These are phyloP conservation scores for Yarrowia keelungensis DNA, from an alignment of 805 yeast species.

Conservation along the genomic window DNA sequence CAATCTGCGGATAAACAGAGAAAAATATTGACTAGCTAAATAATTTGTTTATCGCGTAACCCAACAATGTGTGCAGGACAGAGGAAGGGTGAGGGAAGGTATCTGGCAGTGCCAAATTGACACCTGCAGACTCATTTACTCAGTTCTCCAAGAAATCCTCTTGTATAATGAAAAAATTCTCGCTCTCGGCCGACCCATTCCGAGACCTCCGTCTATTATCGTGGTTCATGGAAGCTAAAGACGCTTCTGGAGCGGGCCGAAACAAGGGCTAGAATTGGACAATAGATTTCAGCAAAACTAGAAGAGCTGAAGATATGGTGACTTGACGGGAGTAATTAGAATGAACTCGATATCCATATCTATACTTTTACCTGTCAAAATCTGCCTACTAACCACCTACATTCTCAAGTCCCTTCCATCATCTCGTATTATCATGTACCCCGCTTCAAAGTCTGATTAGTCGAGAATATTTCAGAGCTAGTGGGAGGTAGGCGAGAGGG, in stretches of 20 bases:
- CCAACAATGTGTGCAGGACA: too few relatives aligned
- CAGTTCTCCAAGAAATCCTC: too few relatives aligned
- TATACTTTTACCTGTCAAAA: too few relatives aligned
- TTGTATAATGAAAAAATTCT: too few relatives aligned
- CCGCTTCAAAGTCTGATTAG: slow-evolving; percentile 14
- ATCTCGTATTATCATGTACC: background rate
- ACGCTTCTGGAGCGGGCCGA: background rate
- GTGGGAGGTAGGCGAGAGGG: background rate
- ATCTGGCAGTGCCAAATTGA: too few relatives aligned
- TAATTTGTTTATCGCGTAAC: too few relatives aligned
- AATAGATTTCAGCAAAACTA: background rate
- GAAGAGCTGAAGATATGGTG: background rate
- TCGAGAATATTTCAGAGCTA: background rate
- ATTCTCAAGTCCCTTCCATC: too few relatives aligned
- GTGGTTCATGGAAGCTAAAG: background rate
- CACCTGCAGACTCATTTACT: too few relatives aligned
- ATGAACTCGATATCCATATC: too few relatives aligned
- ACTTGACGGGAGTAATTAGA: too few relatives aligned
- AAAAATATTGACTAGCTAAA: background rate
- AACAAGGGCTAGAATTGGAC: background rate
- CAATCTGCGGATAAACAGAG: slow-evolving; percentile 2
- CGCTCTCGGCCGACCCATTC: slow-evolving; percentile 10
- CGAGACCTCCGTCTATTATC: slow-evolving; percentile 7
- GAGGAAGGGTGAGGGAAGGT: too few relatives aligned
- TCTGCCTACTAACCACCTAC: too few relatives aligned